Percentiles rank a stretch among this genome's conserved stretches.
Conservation (phyloP, 1,139 yeast genomes). For the Saccharomyces hybrid region DNA sequence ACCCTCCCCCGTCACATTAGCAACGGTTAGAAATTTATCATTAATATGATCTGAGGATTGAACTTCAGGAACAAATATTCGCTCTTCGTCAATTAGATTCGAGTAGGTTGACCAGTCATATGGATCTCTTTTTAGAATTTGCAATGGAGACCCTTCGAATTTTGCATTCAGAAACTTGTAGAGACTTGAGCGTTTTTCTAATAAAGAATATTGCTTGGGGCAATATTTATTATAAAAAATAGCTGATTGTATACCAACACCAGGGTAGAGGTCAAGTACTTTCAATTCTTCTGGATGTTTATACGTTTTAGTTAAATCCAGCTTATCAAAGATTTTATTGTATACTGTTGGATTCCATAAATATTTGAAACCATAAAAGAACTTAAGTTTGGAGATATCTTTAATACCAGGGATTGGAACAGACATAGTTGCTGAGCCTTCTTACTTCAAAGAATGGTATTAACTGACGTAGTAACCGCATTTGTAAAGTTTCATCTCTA, state of each 20-base stretch:
- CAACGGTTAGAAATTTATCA: constrained; percentile 55
- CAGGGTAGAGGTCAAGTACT: constrained; percentile 60
- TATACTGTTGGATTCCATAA: constrained; percentile 25
- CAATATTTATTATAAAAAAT: constrained; percentile 45
- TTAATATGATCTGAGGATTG: constrained; percentile 46
- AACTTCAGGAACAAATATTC: constrained; percentile 36
- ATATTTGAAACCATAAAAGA: constrained; percentile 31
- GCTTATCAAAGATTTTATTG: constrained; percentile 22
- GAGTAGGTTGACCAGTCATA: constrained; percentile 58
- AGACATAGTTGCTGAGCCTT: constrained; percentile 5
- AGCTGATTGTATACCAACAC: constrained; percentile 46
- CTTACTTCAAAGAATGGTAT: neutral
- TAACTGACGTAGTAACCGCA: constrained; percentile 1
- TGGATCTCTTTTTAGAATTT: constrained; percentile 38
- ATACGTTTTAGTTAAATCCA: constrained; percentile 36
- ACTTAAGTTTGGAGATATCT: constrained; percentile 14
- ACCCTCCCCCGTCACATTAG: constrained; percentile 47
- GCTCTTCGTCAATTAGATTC: constrained; percentile 38
- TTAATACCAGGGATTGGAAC: constrained; percentile 9
- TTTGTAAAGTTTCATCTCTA: neutral
- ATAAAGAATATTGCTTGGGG: constrained; percentile 54
- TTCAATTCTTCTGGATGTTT: constrained; percentile 41
- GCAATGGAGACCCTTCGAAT: constrained; percentile 26
- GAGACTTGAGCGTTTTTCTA: constrained; percentile 46
- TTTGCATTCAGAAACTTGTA: constrained; percentile 29